phyloP scores from a whole-genome alignment of 306 rosid species.

The Cicer judaicum region DNA sequence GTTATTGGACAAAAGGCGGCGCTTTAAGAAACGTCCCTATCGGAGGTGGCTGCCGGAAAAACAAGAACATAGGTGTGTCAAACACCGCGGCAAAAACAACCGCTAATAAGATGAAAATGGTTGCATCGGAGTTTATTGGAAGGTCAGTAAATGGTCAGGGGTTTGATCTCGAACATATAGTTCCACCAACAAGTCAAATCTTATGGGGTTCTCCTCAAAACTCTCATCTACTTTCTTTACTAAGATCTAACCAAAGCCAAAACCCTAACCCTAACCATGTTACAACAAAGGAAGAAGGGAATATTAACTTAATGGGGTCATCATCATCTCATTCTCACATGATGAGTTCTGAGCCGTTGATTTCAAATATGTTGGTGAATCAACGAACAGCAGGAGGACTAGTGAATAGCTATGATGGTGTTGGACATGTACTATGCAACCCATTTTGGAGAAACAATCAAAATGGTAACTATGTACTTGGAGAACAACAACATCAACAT shows the following conservation, averaged over 20 bases:
- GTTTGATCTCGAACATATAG: constrained; percentile 49
- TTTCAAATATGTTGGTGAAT: constrained; percentile 25
- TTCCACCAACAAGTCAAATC: constrained; percentile 59
- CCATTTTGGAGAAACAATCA: constrained; percentile 71
- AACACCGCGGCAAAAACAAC: constrained; percentile 41
- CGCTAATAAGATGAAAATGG: constrained; percentile 61
- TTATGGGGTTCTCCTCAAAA: constrained; percentile 93
- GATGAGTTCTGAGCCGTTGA: constrained; percentile 54
- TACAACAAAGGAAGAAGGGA: constrained; percentile 62
- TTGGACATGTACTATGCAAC: constrained; percentile 59
- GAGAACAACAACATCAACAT: constrained; percentile 46
- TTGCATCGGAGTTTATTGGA: constrained; percentile 58
- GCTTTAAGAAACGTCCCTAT: constrained; percentile 46
- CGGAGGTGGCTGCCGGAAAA: constrained; percentile 57
- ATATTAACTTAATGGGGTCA: constrained; percentile 44
- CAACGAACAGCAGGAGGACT: constrained; percentile 44
- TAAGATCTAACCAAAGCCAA: constrained; percentile 67
- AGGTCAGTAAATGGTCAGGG: constrained; percentile 51
- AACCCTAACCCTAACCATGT: constrained; percentile 63
- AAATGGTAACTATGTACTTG: constrained; percentile 47
- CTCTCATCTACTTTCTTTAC: constrained; percentile 67
- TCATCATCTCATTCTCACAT: constrained; percentile 53
- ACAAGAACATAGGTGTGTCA: constrained; percentile 49
- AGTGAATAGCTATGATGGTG: constrained; percentile 52
- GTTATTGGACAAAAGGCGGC: constrained; percentile 67